A percentile compares a stretch with the other conserved stretches of the same genome.
Evolutionary conservation across 1,139 yeast genomes (phyloP).

Genomic region (Suhomyces bolitotheri): DNA sequence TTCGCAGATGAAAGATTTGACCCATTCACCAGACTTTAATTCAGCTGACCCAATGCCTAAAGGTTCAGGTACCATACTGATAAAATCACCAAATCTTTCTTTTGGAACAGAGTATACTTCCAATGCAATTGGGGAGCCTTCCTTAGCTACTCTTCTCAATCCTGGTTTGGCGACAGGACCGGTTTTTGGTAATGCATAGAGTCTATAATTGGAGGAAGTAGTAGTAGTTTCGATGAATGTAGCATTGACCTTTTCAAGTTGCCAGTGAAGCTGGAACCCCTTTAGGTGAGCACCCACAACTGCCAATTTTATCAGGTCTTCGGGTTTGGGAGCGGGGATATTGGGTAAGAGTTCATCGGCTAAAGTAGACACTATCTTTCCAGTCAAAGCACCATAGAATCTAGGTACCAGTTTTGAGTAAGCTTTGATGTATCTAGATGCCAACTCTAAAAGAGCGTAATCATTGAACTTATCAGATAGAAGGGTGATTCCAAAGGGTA

Average conservation of each 20-base stretch:
- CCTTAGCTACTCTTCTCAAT: constrained; percentile 59
- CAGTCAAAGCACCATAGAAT: constrained; percentile 43
- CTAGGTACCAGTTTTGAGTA: constrained; percentile 26
- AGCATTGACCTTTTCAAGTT: constrained; percentile 84
- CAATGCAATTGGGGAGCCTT: constrained; percentile 63
- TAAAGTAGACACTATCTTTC: constrained; percentile 34
- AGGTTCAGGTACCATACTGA: constrained; percentile 89
- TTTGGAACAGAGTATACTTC: constrained; percentile 84
- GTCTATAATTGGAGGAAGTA: constrained; percentile 70
- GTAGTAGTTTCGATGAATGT: constrained; percentile 61
- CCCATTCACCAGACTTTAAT: constrained; percentile 74
- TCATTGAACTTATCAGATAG: constrained; percentile 82
- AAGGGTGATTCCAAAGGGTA: constrained; percentile 88
- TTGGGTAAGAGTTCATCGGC: constrained; percentile 37
- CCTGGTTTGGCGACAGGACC: constrained; percentile 91
- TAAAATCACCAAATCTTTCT: constrained; percentile 76
- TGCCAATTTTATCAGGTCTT: constrained; percentile 56
- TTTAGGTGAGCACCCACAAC: constrained; percentile 95
- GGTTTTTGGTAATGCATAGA: constrained; percentile 80
- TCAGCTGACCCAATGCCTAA: constrained; percentile 93
- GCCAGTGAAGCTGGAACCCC: constrained; percentile 94
- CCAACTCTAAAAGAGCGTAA: constrained; percentile 82
- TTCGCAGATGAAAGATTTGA: constrained; percentile 92
- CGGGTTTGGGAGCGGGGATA: constrained; percentile 35
- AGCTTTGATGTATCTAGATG: constrained; percentile 61